Percentiles rank a stretch among this genome's conserved stretches.
Evolutionary conservation across 2,329 filamentous ascomycete genomes (phyloP).

Genomic region (Epicoccum sorghinum): DNA sequence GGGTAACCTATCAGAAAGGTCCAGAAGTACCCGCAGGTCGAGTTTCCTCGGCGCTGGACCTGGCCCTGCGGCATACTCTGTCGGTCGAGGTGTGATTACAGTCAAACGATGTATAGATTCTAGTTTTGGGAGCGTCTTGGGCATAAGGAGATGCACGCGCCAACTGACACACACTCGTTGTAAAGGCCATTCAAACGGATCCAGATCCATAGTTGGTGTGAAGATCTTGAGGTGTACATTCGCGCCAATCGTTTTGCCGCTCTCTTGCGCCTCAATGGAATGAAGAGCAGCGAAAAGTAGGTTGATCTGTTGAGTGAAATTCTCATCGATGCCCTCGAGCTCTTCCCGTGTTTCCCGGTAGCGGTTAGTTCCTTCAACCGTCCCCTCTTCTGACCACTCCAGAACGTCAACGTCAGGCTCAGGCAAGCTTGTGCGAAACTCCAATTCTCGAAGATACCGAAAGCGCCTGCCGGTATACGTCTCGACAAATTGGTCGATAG

Average conservation of each 20-base stretch:
- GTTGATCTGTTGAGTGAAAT: conserved; percentile 17
- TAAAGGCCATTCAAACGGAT: not conserved
- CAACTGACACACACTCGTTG: conserved; percentile 7
- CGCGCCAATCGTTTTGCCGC: not conserved
- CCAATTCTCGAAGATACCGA: conserved; percentile 11
- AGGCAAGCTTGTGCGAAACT: conserved; percentile 7
- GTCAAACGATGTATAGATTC: conserved; percentile 10
- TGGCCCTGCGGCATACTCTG: not conserved
- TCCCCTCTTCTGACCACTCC: not conserved
- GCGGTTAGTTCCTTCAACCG: not conserved
- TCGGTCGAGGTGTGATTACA: not conserved
- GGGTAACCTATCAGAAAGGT: conserved; percentile 14
- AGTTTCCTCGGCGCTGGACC: conserved; percentile 9
- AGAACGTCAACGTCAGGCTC: not conserved
- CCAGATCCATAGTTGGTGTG: not conserved
- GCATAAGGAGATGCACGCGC: conserved; percentile 20
- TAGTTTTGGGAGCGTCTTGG: conserved; percentile 12
- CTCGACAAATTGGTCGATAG: conserved; percentile 8
- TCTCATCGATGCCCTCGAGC: conserved; percentile 6
- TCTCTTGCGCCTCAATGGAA: not conserved
- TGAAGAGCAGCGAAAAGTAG: conserved; percentile 11
- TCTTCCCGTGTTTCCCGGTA: conserved; percentile 12
- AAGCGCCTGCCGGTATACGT: conserved; percentile 11
- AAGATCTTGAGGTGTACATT: conserved; percentile 11
- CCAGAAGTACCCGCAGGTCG: conserved; percentile 21